These are phyloP conservation scores for Chalciporus piperatus DNA, from an alignment of 768 basidiomycete species.

Conservation along the genomic window DNA sequence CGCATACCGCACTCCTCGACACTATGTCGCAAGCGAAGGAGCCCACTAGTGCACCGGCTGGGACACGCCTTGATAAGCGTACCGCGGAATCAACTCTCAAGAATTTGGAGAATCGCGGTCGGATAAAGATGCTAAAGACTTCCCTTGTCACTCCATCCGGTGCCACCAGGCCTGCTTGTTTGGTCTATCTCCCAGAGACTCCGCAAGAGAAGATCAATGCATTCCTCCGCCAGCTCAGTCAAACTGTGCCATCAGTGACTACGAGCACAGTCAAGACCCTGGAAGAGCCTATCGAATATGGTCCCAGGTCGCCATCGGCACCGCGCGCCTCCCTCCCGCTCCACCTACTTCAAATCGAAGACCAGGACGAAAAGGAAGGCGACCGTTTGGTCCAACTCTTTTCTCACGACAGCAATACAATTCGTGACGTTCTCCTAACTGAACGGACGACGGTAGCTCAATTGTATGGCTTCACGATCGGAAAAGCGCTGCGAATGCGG, in stretches of 20 bases:
- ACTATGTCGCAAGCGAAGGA: constrained; percentile 57
- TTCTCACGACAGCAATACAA: constrained; percentile 47
- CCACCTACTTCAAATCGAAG: constrained; percentile 47
- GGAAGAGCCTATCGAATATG: constrained; percentile 55
- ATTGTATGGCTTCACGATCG: constrained; percentile 70
- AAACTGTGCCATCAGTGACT: constrained; percentile 30
- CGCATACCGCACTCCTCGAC: constrained; percentile 62
- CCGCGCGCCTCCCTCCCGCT: constrained; percentile 36
- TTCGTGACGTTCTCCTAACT: constrained; percentile 61
- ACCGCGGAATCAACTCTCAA: constrained; percentile 61
- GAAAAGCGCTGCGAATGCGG: constrained; percentile 61
- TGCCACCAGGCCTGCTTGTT: constrained; percentile 51
- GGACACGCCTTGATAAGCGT: constrained; percentile 70
- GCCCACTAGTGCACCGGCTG: constrained; percentile 64
- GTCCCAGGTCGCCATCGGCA: constrained; percentile 36
- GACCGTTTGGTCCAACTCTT: constrained; percentile 55
- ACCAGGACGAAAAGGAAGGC: constrained; percentile 38
- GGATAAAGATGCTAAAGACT: constrained; percentile 70
- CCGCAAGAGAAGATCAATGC: constrained; percentile 50
- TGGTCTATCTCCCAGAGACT: constrained; percentile 64
- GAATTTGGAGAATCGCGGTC: constrained; percentile 60
- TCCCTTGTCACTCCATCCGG: constrained; percentile 59
- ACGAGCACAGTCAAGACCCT: constrained; percentile 44
- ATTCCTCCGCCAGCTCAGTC: constrained; percentile 58
- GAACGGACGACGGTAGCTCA: constrained; percentile 73